Evolutionary conservation across 139 green algal species (phyloP), one percentile per base, ranked within the genome.

Genomic region (Micractinium sp.): DNA sequence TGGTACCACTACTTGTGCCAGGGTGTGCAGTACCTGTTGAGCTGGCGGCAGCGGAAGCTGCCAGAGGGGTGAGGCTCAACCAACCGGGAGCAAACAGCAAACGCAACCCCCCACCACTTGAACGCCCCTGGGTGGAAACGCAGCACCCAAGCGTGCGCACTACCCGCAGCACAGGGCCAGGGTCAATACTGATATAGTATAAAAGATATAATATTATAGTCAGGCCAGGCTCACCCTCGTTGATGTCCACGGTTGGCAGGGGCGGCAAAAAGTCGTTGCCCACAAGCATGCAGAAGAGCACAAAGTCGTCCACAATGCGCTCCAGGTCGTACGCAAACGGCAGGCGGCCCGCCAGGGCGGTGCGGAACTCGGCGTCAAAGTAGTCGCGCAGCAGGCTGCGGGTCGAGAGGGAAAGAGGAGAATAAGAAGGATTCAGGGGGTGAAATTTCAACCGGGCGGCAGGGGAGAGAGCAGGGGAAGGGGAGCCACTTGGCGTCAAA

Each of bases 191-290:
- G n/a, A n/a, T n/a, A n/a, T n/a, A n/a, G n/a, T n/a, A n/a, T n/a
- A n/a, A n/a, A n/a, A n/a, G n/a, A n/a, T n/a, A 56, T 16, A 9
- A 5, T 56, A 71, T 38, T 1, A 16, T 33, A 20, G 69, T 27
- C 27, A 27, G 29, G 20, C 27, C 27, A 76, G 27, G n/a, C 47
- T 95, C 96, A 41, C 96, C 96, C 93, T 99, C 97, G 16, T 89
- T 92, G 61, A 98, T 98, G 94, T 99, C 96, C 77, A 98, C 91
- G 3, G 96, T 99, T 13, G 96, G 96, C 86, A 99, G 90, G 0
- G 96, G 92, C 75, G 97, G 97, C 87, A 99, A 86, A 85, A 99
- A 99, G 90, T 99, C 97, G 90, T 99, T 99, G 61, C 97, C 97
- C 31, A 98, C 94, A 18, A 99, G 94, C 96, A 99, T 98, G 93